These are phyloP conservation scores for Ophiostoma sp. DNA, from an alignment of 2,329 filamentous ascomycete species.

Conservation along the genomic window DNA sequence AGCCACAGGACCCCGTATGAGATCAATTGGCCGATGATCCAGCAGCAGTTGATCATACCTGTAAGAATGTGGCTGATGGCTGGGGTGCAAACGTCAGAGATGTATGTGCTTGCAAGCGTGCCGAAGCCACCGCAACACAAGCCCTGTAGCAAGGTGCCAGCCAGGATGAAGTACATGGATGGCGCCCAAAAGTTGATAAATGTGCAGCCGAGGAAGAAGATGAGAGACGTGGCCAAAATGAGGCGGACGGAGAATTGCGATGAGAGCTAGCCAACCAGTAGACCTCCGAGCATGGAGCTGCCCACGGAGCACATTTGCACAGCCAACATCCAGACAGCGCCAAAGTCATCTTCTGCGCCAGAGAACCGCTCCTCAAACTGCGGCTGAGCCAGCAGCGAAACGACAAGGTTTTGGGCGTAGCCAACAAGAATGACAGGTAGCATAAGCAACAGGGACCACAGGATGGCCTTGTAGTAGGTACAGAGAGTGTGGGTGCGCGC, in stretches of 20 bases:
- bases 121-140: slow-evolving; percentile 31
- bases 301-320: slow-evolving; percentile 31
- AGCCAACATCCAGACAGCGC: slow-evolving; percentile 30
- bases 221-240: slow-evolving; percentile 25
- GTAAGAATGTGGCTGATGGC: slow-evolving; percentile 29
- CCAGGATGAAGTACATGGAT: slow-evolving; percentile 29
- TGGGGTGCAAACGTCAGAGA: slow-evolving; percentile 31
- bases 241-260: slow-evolving; percentile 24
- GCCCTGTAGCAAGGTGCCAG: slow-evolving; percentile 31
- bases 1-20: slow-evolving; percentile 30
- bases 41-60: slow-evolving; percentile 32
- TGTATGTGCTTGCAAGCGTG: slow-evolving; percentile 31
- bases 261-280: slow-evolving; percentile 30
- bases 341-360: slow-evolving; percentile 24
- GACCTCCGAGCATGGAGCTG: slow-evolving; percentile 29
- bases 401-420: slow-evolving; percentile 31
- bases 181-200: slow-evolving; percentile 30
- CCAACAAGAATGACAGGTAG: slow-evolving; percentile 31
- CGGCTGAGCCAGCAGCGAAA: slow-evolving; percentile 32
- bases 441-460: slow-evolving; percentile 30
- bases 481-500: slow-evolving; percentile 1
- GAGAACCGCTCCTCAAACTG: slow-evolving; percentile 36
- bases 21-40: slow-evolving; percentile 29
- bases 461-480: slow-evolving; percentile 27
- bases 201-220: slow-evolving; percentile 25